A percentile compares a stretch with the other conserved stretches of the same genome.
Conservation (phyloP, 192 early-diverging fungal species). For the Umbelopsis sp. region DNA sequence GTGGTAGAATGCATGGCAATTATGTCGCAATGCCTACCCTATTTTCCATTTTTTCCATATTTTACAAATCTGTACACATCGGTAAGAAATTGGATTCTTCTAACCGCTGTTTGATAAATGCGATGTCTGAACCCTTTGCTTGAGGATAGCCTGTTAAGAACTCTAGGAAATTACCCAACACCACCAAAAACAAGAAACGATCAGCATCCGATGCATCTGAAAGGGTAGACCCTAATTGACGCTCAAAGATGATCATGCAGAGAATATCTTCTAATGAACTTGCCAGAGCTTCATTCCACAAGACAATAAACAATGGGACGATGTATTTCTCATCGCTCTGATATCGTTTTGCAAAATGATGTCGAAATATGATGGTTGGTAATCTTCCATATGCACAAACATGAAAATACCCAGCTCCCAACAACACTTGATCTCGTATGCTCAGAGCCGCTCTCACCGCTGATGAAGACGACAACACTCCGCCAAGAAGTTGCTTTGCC, state of each 20-base stretch:
- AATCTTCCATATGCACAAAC: constrained; percentile 11
- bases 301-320: constrained; percentile 2
- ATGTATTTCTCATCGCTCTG: neutral
- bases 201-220: constrained; percentile 7
- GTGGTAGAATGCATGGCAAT: neutral
- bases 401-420: constrained; percentile 20
- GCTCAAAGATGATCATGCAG: constrained; percentile 8
- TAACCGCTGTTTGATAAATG: constrained; percentile 4
- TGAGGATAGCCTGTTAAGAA: constrained; percentile 8
- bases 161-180: constrained; percentile 1
- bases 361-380: constrained; percentile 3
- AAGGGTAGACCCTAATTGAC: neutral
- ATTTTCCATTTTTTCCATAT: neutral
- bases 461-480: constrained; percentile 16
- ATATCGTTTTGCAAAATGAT: neutral
- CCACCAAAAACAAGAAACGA: constrained; percentile 3
- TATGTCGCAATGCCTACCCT: neutral
- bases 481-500: constrained; percentile 3
- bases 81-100: constrained; percentile 5
- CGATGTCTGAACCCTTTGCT: neutral
- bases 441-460: constrained; percentile 9
- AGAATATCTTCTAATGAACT: constrained; percentile 8
- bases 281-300: constrained; percentile 11
- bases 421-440: constrained; percentile 9
- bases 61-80: constrained; percentile 2